These are phyloP conservation scores for Trifolium pratense DNA, from an alignment of 306 rosid species.

Conservation along the genomic window DNA sequence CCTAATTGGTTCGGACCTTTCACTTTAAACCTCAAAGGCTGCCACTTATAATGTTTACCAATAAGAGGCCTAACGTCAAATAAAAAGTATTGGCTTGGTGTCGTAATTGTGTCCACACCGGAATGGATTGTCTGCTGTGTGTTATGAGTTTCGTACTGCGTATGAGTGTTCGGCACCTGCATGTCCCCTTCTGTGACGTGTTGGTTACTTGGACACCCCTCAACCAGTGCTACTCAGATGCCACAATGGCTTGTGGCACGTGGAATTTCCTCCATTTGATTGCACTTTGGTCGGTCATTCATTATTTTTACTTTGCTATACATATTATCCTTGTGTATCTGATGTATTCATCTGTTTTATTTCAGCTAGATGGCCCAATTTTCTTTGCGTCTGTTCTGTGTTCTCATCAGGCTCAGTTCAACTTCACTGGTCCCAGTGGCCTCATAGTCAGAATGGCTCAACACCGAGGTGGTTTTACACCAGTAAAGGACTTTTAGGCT, in stretches of 20 bases:
- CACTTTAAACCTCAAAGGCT: neutral
- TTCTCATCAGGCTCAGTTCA: constrained; percentile 99
- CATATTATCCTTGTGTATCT: constrained; percentile 37
- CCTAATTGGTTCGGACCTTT: too few species aligned
- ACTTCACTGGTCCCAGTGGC: constrained; percentile 99
- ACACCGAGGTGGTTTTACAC: constrained; percentile 88
- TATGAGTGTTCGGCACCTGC: neutral
- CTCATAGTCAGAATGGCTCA: constrained; percentile 72
- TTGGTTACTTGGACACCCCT: neutral
- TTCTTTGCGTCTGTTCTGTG: constrained; percentile 91
- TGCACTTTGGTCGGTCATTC: constrained; percentile 20
- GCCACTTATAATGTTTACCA: neutral
- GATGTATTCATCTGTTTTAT: constrained; percentile 45
- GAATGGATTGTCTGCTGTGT: neutral
- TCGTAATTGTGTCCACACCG: neutral
- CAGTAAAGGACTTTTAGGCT: constrained; percentile 97
- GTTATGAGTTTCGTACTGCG: neutral
- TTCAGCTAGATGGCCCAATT: constrained; percentile 99
- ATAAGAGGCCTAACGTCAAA: neutral
- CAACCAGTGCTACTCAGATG: neutral
- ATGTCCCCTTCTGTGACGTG: neutral
- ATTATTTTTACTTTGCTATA: constrained; percentile 1
- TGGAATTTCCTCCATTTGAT: constrained; percentile 23
- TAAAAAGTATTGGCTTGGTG: neutral
- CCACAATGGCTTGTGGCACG: neutral